phyloP scores from a whole-genome alignment of 345 rosid species.

The Microcos paniculata region DNA sequence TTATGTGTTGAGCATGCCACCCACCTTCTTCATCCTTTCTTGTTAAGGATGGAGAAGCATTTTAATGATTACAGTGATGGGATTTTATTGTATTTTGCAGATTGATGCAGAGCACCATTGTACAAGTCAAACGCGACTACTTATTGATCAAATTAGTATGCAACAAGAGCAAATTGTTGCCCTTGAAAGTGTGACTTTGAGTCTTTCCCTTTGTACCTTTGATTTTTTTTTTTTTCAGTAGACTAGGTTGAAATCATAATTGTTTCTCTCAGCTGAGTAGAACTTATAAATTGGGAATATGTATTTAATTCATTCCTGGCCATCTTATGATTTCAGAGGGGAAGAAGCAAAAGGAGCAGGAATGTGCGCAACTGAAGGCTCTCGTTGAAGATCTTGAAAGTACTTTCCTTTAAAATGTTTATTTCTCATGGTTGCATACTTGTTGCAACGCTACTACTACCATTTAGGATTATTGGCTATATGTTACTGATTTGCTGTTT shows the following conservation, averaged over 20 bases:
- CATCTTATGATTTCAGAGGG: constrained; percentile 45
- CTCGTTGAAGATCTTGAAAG: constrained; percentile 73
- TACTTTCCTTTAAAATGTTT: constrained; percentile 19
- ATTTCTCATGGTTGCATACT: constrained; percentile 5
- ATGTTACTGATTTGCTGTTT: background rate
- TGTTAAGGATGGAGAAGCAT: background rate
- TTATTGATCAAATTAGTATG: constrained; percentile 79
- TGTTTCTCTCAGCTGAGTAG: background rate
- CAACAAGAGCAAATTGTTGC: constrained; percentile 73
- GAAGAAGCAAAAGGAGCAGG: constrained; percentile 53
- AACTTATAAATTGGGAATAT: background rate
- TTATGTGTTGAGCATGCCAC: background rate
- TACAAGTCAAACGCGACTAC: constrained; percentile 64
- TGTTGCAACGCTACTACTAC: background rate
- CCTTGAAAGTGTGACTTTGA: constrained; percentile 55
- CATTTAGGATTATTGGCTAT: background rate
- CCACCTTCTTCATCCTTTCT: background rate
- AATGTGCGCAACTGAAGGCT: constrained; percentile 64
- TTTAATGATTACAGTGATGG: background rate
- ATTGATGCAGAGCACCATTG: constrained; percentile 82
- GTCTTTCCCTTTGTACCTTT: background rate
- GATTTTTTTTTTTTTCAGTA: background rate
- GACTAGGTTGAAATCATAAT: background rate
- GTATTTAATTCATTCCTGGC: constrained; percentile 6
- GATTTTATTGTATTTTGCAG: constrained; percentile 25